A percentile compares a stretch with the other conserved stretches of the same genome.
Conservation (phyloP, 768 basidiomycete genomes). For the Serendipita indica region DNA sequence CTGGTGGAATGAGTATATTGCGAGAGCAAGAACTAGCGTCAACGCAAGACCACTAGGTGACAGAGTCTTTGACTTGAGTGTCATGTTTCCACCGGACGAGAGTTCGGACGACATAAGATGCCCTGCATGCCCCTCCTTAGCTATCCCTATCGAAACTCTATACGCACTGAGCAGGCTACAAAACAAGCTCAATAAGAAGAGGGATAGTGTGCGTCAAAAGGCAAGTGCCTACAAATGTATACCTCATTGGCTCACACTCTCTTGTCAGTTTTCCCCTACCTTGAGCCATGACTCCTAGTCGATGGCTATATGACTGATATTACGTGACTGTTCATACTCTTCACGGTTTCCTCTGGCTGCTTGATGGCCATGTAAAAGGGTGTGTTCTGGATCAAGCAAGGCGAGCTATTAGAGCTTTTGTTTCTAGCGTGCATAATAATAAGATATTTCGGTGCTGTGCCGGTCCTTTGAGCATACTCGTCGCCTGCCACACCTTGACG, state of each 20-base stretch:
- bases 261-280: too few relatives aligned
- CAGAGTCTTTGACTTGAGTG: constrained; percentile 1
- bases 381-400: too few relatives aligned
- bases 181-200: background rate
- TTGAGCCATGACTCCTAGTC: too few relatives aligned
- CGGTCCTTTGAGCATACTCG: too few relatives aligned
- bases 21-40: background rate
- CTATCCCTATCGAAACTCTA: background rate
- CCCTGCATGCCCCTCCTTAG: background rate
- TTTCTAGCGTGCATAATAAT: too few relatives aligned
- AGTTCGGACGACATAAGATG: background rate
- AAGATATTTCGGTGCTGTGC: too few relatives aligned
- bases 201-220: background rate
- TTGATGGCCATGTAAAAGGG: too few relatives aligned
- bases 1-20: constrained; percentile 4
- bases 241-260: background rate
- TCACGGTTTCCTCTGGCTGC: too few relatives aligned
- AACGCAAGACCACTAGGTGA: background rate
- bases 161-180: background rate
- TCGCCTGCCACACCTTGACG: too few relatives aligned
- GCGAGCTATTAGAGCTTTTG: too few relatives aligned
- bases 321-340: too few relatives aligned
- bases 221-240: background rate
- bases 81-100: background rate
- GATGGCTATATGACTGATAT: too few relatives aligned